phyloP scores from a whole-genome alignment of 176 grass and related monocot genomes.

The Ampelocalamus luodianensis region DNA sequence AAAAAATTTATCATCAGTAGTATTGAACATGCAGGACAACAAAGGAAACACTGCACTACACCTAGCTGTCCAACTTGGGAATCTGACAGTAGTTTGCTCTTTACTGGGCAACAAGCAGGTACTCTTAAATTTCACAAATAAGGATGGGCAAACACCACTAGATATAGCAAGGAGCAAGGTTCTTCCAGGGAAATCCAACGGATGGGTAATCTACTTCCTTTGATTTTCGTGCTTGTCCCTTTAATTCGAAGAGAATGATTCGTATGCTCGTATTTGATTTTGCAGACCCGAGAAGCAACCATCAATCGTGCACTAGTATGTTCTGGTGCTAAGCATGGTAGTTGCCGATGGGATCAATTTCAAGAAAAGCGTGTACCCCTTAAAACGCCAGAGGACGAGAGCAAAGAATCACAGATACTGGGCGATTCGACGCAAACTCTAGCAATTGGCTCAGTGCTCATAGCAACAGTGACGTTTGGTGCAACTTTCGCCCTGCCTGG shows the following conservation, averaged over 20 bases:
- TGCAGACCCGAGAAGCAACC: too few relatives aligned
- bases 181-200: neutral
- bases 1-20: neutral
- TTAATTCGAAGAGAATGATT: too few relatives aligned
- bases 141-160: neutral
- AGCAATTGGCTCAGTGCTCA: neutral
- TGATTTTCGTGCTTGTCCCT: neutral
- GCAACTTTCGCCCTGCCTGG: neutral
- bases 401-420: neutral
- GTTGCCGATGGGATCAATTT: neutral
- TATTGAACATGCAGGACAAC: constrained; percentile 13
- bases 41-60: constrained; percentile 1
- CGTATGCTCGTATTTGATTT: too few relatives aligned
- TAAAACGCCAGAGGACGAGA: neutral
- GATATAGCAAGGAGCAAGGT: neutral
- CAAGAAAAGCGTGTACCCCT: too few relatives aligned
- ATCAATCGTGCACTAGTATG: too few relatives aligned
- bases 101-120: neutral
- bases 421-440: neutral
- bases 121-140: neutral
- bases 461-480: neutral
- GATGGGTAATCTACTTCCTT: neutral
- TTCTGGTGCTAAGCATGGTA: neutral
- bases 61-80: neutral
- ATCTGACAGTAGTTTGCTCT: neutral